phyloP scores from a whole-genome alignment of 371 early-diverging fungal genomes.

The Apophysomyces elegans region DNA sequence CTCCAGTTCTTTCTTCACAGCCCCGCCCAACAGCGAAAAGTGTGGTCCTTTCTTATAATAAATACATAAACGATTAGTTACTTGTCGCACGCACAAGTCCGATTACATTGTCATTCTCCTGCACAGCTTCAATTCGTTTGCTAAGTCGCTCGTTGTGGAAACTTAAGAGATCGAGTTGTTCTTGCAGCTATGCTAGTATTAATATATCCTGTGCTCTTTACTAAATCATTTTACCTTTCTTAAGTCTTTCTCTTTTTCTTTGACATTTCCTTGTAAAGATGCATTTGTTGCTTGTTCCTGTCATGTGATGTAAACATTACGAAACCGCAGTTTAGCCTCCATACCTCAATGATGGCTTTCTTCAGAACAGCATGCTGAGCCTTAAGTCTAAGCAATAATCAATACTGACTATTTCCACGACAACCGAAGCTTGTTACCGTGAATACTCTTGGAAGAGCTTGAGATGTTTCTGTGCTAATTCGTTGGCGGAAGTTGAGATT shows the following conservation, averaged over 20 bases:
- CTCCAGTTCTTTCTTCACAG: slow-evolving; percentile 68
- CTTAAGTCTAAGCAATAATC: slow-evolving; percentile 49
- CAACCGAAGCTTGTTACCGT: slow-evolving; percentile 38
- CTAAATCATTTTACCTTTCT: slow-evolving; percentile 48
- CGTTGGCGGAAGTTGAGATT: slow-evolving; percentile 58
- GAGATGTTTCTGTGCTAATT: slow-evolving; percentile 63
- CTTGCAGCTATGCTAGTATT: slow-evolving; percentile 38
- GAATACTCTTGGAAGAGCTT: slow-evolving; percentile 65
- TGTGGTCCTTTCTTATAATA: slow-evolving; percentile 44
- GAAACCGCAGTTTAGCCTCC: neutral
- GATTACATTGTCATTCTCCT: slow-evolving; percentile 54
- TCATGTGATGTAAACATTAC: neutral
- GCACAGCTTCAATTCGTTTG: slow-evolving; percentile 67
- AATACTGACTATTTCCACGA: neutral
- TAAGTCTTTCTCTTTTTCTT: slow-evolving; percentile 70
- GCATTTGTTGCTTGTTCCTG: slow-evolving; percentile 67
- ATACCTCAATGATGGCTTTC: slow-evolving; percentile 67
- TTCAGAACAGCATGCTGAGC: slow-evolving; percentile 67
- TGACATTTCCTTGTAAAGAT: slow-evolving; percentile 59
- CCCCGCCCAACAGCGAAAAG: slow-evolving; percentile 58
- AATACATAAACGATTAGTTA: neutral
- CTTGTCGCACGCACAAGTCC: neutral
- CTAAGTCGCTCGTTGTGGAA: slow-evolving; percentile 72
- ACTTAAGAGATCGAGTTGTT: slow-evolving; percentile 65
- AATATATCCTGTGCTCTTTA: neutral